These are phyloP conservation scores for Diutina sp. DNA, from an alignment of 1,139 yeast genomes.

Conservation along the genomic window DNA sequence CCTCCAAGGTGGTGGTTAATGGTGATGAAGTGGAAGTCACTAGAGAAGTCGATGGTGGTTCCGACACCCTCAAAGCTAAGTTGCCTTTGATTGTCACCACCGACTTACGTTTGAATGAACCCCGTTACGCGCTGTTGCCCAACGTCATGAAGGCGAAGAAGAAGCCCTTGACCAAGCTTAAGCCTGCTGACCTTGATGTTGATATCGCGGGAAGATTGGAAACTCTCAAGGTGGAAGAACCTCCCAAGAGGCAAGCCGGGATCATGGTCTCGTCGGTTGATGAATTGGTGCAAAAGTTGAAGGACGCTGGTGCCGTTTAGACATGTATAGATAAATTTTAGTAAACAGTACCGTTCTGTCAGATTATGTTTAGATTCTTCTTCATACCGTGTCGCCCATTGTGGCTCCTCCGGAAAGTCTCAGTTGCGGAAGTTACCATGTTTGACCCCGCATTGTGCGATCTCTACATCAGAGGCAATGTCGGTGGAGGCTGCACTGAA, in stretches of 20 bases:
- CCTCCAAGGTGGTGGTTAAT: conserved; percentile 68
- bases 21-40: conserved; percentile 60
- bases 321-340: not conserved
- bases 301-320: conserved; percentile 47
- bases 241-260: conserved; percentile 75
- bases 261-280: conserved; percentile 69
- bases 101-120: conserved; percentile 86
- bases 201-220: conserved; percentile 55
- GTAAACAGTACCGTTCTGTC: not conserved
- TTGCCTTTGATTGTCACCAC: conserved; percentile 85
- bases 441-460: not conserved
- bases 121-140: conserved; percentile 87
- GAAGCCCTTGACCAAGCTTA: conserved; percentile 72
- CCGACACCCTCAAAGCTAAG: conserved; percentile 65
- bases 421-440: not conserved
- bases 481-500: not conserved
- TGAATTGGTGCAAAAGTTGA: conserved; percentile 67
- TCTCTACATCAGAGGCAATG: not conserved
- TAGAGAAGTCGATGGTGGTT: conserved; percentile 93
- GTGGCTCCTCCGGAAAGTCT: no score
- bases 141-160: conserved; percentile 97
- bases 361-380: no score
- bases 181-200: conserved; percentile 59
- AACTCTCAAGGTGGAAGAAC: conserved; percentile 68
- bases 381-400: no score